phyloP scores from a whole-genome alignment of 148 eudicot species.

The Diospyros lotus region DNA sequence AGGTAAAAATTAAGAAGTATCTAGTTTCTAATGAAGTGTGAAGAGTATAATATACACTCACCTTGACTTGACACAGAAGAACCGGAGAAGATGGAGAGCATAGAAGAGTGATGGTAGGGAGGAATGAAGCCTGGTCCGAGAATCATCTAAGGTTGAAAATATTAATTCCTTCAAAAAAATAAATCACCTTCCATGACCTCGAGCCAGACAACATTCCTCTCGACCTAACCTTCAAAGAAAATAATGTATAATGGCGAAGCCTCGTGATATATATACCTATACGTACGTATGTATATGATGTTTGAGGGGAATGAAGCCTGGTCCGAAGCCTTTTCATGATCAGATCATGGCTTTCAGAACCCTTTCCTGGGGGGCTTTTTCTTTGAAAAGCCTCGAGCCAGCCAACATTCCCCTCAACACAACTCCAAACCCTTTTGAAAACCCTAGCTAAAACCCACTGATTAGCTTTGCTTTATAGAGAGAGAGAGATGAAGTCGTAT shows the following conservation, averaged over 20 bases:
- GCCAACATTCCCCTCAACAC: conserved; percentile 43
- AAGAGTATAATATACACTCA: too few relatives aligned
- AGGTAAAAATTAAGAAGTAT: too few relatives aligned
- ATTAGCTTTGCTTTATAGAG: not conserved
- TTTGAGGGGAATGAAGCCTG: conserved; percentile 49
- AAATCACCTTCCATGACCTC: conserved; percentile 20
- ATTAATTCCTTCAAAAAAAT: not conserved
- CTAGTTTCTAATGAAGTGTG: too few relatives aligned
- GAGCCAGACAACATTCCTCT: conserved; percentile 36
- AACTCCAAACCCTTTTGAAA: not conserved
- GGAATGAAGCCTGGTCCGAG: conserved; percentile 66
- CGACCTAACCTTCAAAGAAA: conserved; percentile 12
- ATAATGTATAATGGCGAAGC: too few relatives aligned
- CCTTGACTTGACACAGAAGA: too few relatives aligned
- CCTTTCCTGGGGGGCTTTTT: too few relatives aligned
- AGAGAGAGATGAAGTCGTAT: not conserved
- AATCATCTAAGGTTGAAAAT: conserved; percentile 17
- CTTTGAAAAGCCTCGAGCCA: conserved; percentile 31
- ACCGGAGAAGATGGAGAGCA: too few relatives aligned
- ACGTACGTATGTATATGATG: not conserved
- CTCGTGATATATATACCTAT: too few relatives aligned
- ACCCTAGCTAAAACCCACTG: conserved; percentile 8
- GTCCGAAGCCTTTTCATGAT: conserved; percentile 28
- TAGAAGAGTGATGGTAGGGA: conserved; percentile 20
- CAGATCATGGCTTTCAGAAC: not conserved